Percentiles rank a stretch among this genome's conserved stretches.
Evolutionary conservation across 192 early-diverging fungal species (phyloP).

Genomic region (Gonapodya prolifera): DNA sequence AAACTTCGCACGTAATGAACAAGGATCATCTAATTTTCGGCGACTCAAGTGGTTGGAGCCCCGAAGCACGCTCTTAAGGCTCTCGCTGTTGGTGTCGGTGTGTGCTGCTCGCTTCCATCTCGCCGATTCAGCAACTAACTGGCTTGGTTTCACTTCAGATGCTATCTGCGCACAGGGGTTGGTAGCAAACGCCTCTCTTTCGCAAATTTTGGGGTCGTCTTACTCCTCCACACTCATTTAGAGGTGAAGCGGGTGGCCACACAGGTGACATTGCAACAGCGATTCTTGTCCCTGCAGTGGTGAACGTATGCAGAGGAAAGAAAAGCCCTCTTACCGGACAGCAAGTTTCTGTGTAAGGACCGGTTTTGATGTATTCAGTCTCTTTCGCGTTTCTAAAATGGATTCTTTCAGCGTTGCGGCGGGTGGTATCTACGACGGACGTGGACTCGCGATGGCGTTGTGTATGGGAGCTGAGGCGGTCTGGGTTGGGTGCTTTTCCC

Average conservation of each 20-base stretch:
- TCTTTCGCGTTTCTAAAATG: not conserved
- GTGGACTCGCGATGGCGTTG: conserved; percentile 29
- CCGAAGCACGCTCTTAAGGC: conserved; percentile 29
- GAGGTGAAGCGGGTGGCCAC: conserved; percentile 2
- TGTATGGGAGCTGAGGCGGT: conserved; percentile 25
- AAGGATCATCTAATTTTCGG: not conserved
- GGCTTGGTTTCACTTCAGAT: no score
- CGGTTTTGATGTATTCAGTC: not conserved
- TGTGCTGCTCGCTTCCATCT: not conserved
- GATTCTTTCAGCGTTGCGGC: conserved; percentile 18
- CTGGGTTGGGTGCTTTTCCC: conserved; percentile 20
- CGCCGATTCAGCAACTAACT: no score
- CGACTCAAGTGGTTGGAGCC: not conserved
- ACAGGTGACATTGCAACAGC: conserved; percentile 14
- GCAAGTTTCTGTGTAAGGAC: conserved; percentile 16
- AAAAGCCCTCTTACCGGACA: conserved; percentile 20
- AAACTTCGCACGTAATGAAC: no score
- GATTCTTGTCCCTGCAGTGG: conserved; percentile 28
- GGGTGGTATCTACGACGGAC: conserved; percentile 30
- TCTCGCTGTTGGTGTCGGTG: conserved; percentile 22
- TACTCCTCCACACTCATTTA: not conserved
- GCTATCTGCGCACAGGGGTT: conserved; percentile 4
- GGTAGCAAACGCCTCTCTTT: not conserved
- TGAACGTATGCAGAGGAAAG: conserved; percentile 26
- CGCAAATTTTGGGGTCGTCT: no score